phyloP scores from a whole-genome alignment of 768 basidiomycete genomes.

The Hygrocybe punicea region DNA sequence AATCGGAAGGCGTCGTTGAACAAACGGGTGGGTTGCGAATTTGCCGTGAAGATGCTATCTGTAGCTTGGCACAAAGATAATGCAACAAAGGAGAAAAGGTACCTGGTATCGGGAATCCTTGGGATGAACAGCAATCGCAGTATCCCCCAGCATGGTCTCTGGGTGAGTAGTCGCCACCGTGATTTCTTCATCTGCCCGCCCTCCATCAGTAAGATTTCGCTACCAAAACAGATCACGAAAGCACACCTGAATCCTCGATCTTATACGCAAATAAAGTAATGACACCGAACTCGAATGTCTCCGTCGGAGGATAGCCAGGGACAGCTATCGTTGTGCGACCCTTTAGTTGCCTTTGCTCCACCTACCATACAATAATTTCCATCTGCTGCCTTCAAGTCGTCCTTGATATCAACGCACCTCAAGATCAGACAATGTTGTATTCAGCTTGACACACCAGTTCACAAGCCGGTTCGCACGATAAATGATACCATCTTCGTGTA shows the following conservation, averaged over 20 bases:
- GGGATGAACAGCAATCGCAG: slow-evolving; percentile 94
- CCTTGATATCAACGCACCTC: slow-evolving; percentile 52
- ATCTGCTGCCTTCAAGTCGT: slow-evolving; percentile 7
- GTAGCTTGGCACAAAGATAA: background rate
- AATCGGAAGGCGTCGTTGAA: slow-evolving; percentile 82
- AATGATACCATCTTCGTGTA: slow-evolving; percentile 88
- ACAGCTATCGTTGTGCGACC: slow-evolving; percentile 85
- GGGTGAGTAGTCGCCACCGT: slow-evolving; percentile 96
- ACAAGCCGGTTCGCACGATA: slow-evolving; percentile 97
- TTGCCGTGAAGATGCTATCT: slow-evolving; percentile 86
- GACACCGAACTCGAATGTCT: slow-evolving; percentile 95
- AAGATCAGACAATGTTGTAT: slow-evolving; percentile 94
- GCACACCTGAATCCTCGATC: slow-evolving; percentile 76
- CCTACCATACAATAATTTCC: slow-evolving; percentile 72
- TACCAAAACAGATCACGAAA: slow-evolving; percentile 19
- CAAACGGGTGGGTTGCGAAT: slow-evolving; percentile 85
- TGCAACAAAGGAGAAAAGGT: background rate
- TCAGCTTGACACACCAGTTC: slow-evolving; percentile 95
- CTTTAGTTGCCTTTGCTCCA: slow-evolving; percentile 86
- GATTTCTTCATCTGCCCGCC: slow-evolving; percentile 70
- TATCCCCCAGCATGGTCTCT: slow-evolving; percentile 98
- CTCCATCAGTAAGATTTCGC: background rate
- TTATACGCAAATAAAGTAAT: slow-evolving; percentile 92
- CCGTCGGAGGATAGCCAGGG: slow-evolving; percentile 90
- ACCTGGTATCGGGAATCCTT: slow-evolving; percentile 86